A percentile compares a stretch with the other conserved stretches of the same genome.
phyloP scores from a whole-genome alignment of 176 grass and related monocot species.

The Guadua angustifolia region DNA sequence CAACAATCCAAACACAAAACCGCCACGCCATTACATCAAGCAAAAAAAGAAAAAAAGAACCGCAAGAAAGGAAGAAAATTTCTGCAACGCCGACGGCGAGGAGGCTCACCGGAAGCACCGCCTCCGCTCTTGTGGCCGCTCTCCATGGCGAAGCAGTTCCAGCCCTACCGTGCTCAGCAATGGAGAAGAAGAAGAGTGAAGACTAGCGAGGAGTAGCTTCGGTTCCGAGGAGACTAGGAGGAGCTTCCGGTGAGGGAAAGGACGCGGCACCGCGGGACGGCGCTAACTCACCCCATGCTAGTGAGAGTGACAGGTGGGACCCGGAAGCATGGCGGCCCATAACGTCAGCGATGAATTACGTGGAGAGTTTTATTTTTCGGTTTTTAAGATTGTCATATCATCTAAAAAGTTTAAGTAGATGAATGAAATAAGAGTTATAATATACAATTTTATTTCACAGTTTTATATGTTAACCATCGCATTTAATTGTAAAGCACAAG shows the following conservation, averaged over 20 bases:
- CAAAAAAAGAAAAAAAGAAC: not conserved
- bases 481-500: too few relatives aligned
- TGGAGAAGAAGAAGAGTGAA: slow-evolving; percentile 13
- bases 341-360: not conserved
- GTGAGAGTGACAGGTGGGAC: not conserved
- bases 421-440: too few relatives aligned
- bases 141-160: slow-evolving; percentile 35
- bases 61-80: not conserved
- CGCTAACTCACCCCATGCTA: slow-evolving; percentile 5
- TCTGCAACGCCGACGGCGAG: not conserved
- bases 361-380: too few relatives aligned
- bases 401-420: too few relatives aligned
- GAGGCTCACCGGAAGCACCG: slow-evolving; percentile 23
- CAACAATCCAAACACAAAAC: not conserved
- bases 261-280: not conserved
- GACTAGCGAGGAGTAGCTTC: not conserved
- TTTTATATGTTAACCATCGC: too few relatives aligned
- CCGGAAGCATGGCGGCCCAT: not conserved
- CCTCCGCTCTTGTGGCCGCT: slow-evolving; percentile 18
- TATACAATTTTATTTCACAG: too few relatives aligned
- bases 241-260: not conserved
- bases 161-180: slow-evolving; percentile 19
- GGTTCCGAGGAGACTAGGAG: not conserved
- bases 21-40: slow-evolving; percentile 27
- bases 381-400: too few relatives aligned